Conservation (phyloP, 495 filamentous ascomycete genomes). For the Tuber brumale region DNA sequence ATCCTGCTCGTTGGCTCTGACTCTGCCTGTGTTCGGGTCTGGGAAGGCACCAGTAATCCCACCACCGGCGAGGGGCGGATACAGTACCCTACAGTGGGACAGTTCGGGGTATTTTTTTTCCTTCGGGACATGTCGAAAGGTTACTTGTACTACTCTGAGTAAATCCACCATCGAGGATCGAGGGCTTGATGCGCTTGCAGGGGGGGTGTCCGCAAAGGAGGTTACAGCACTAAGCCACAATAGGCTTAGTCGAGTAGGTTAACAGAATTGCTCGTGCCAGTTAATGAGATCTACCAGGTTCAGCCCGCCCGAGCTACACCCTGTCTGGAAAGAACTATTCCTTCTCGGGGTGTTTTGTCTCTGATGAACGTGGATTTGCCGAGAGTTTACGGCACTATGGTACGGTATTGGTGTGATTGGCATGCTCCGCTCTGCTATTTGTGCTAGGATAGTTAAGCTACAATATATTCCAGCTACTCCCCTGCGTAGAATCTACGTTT, state of each 20-base stretch:
- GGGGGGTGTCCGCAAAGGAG: no score
- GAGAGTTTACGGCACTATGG: no score
- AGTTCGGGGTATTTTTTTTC: not conserved
- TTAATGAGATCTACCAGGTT: no score
- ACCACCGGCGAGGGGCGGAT: not conserved
- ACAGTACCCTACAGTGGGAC: not conserved
- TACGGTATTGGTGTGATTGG: not conserved
- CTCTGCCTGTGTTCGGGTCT: not conserved
- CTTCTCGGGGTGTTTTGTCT: no score
- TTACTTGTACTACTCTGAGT: not conserved
- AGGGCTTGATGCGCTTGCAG: no score
- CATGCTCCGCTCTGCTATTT: not conserved
- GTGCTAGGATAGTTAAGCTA: not conserved
- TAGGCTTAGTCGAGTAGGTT: no score
- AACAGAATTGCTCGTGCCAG: no score
- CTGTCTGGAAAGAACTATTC: no score
- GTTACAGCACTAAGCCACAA: no score
- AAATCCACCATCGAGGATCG: no score
- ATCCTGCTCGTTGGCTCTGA: not conserved
- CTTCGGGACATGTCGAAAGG: not conserved
- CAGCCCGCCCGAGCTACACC: no score
- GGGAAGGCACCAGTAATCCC: not conserved
- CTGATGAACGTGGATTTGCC: no score
- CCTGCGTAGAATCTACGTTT: conserved; percentile 24
- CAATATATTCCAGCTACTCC: not conserved